phyloP scores from a whole-genome alignment of 441 rosid species.

The Theobroma grandiflorum region DNA sequence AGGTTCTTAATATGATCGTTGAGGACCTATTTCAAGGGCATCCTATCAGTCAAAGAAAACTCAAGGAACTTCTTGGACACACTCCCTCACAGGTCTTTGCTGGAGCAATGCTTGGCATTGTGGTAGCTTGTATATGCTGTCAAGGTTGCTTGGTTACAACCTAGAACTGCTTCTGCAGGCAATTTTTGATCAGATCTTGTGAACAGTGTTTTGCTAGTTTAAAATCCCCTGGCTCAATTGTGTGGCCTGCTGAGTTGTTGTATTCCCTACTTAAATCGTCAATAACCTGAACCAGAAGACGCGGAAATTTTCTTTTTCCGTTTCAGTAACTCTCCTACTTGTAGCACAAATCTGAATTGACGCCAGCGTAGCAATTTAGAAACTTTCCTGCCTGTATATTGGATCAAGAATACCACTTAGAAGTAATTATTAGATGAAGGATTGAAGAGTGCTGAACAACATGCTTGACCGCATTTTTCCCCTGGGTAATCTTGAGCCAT shows the following conservation, averaged over 20 bases:
- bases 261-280: neutral
- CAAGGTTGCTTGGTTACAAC: constrained; percentile 62
- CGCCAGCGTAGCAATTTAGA: neutral
- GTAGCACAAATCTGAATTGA: neutral
- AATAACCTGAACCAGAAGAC: constrained; percentile 1
- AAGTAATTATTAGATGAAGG: neutral
- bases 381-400: neutral
- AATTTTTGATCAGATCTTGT: constrained; percentile 29
- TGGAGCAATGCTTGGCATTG: constrained; percentile 80
- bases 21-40: constrained; percentile 94
- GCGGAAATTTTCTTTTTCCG: neutral
- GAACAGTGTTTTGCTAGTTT: neutral
- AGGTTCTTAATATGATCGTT: constrained; percentile 91
- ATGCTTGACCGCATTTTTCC: neutral
- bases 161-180: constrained; percentile 38
- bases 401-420: neutral
- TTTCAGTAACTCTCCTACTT: neutral
- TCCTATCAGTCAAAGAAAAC: constrained; percentile 91
- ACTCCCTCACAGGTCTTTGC: constrained; percentile 89
- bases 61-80: constrained; percentile 92
- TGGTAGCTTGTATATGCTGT: constrained; percentile 76
- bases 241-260: constrained; percentile 27
- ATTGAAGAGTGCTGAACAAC: neutral
- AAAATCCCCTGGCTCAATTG: constrained; percentile 18
- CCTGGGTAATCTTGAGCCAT: neutral